Percentiles rank a stretch among this genome's conserved stretches.
These are phyloP conservation scores for Pterulicium gracile DNA, from an alignment of 1,284 basidiomycete species.

Conservation along the genomic window DNA sequence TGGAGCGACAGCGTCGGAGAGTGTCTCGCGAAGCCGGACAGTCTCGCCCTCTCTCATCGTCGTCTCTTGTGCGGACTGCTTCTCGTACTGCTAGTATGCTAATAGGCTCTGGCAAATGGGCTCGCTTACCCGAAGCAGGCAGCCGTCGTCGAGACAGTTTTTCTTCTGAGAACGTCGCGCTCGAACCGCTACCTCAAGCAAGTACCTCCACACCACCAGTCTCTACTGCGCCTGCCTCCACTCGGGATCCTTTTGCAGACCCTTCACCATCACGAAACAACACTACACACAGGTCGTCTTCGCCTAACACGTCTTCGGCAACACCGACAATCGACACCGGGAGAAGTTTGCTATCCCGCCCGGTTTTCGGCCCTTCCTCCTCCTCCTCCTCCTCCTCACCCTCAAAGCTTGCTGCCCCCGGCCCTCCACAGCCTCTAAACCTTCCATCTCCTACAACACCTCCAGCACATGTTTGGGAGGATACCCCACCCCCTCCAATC, in stretches of 20 bases:
- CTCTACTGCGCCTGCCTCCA: background rate
- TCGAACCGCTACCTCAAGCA: background rate
- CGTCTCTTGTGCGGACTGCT: constrained; percentile 44
- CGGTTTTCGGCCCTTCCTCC: constrained; percentile 4
- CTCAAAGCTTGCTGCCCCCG: constrained; percentile 18
- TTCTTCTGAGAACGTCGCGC: constrained; percentile 11
- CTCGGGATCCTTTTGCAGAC: background rate
- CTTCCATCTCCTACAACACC: constrained; percentile 48
- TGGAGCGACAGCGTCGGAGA: constrained; percentile 59
- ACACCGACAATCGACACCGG: too few species aligned
- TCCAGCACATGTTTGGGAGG: constrained; percentile 27
- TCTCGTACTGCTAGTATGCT: constrained; percentile 45
- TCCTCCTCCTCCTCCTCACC: constrained; percentile 11
- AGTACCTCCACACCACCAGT: background rate
- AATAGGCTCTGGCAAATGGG: background rate
- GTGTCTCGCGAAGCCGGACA: constrained; percentile 46
- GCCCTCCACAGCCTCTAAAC: constrained; percentile 42
- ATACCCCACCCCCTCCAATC: constrained; percentile 29
- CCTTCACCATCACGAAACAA: too few species aligned
- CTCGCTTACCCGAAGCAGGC: background rate
- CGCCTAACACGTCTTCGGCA: too few species aligned
- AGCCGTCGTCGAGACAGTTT: background rate
- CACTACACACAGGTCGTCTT: too few species aligned
- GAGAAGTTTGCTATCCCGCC: too few species aligned
- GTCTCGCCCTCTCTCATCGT: too few species aligned